These are phyloP conservation scores for Saccharomyces hybrid DNA, from an alignment of 1,139 yeast species.

Conservation along the genomic window DNA sequence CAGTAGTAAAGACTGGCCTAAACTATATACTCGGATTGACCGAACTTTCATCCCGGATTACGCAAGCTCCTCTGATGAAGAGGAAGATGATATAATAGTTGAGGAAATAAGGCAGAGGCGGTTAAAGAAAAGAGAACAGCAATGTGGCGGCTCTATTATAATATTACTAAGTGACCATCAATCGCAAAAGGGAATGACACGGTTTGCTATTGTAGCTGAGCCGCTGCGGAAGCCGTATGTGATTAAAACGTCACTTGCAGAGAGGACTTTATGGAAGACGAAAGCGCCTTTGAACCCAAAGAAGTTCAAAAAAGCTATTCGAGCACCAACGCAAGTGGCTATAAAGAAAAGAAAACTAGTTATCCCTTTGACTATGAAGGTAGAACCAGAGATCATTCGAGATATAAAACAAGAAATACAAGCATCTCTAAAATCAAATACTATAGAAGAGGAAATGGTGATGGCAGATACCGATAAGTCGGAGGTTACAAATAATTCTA, in stretches of 20 bases:
- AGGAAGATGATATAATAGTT: slow-evolving; percentile 19
- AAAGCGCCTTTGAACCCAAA: slow-evolving; percentile 4
- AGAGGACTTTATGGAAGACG: slow-evolving; percentile 17
- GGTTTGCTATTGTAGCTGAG: slow-evolving; percentile 26
- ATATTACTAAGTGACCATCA: slow-evolving; percentile 12
- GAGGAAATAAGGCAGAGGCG: slow-evolving; percentile 17
- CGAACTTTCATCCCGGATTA: slow-evolving; percentile 19
- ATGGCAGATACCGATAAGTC: neutral
- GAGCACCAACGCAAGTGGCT: slow-evolving; percentile 19
- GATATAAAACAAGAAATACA: neutral
- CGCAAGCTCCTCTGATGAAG: slow-evolving; percentile 30
- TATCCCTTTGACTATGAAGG: slow-evolving; percentile 14
- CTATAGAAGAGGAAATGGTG: neutral
- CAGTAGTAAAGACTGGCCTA: slow-evolving; percentile 11
- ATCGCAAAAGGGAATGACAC: slow-evolving; percentile 6
- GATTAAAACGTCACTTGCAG: slow-evolving; percentile 16
- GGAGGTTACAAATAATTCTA: neutral
- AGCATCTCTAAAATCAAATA: neutral
- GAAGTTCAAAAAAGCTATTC: slow-evolving; percentile 11
- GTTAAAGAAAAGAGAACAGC: slow-evolving; percentile 11
- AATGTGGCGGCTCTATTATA: slow-evolving; percentile 23
- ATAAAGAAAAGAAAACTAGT: slow-evolving; percentile 6
- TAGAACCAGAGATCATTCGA: neutral
- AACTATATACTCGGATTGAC: slow-evolving; percentile 17
- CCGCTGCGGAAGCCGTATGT: slow-evolving; percentile 27